These are phyloP conservation scores for Vickermania spadyakhi DNA, from an alignment of 208 protist species.

Conservation along the genomic window DNA sequence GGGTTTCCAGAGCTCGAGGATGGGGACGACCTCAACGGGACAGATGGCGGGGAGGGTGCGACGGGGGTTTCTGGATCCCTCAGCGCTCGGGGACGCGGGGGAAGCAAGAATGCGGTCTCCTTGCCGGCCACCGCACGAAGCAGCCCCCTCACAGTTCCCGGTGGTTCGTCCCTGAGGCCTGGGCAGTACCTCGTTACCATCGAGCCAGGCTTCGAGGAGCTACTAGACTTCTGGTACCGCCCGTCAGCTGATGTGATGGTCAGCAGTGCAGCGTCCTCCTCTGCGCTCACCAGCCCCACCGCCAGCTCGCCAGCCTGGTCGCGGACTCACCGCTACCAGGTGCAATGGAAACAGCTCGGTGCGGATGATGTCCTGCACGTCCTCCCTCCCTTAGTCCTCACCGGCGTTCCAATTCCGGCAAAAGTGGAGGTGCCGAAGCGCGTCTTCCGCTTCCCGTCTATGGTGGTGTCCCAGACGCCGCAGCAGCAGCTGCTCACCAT, in stretches of 20 bases:
- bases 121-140: neutral
- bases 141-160: too few relatives aligned
- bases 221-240: slow-evolving; percentile 15
- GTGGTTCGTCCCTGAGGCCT: neutral
- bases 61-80: neutral
- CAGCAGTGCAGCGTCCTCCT: slow-evolving; percentile 5
- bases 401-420: slow-evolving; percentile 23
- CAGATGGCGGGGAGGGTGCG: neutral
- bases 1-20: neutral
- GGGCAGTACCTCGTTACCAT: slow-evolving; percentile 23
- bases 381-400: slow-evolving; percentile 51
- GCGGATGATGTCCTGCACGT: slow-evolving; percentile 43
- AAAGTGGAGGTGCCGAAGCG: slow-evolving; percentile 21
- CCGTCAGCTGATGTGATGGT: neutral
- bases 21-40: neutral
- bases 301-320: neutral
- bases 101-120: neutral
- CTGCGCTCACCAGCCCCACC: neutral
- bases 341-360: slow-evolving; percentile 63
- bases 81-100: neutral
- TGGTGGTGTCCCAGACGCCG: slow-evolving; percentile 41
- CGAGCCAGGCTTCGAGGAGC: slow-evolving; percentile 13
- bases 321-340: slow-evolving; percentile 13
- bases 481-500: slow-evolving; percentile 30
- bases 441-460: slow-evolving; percentile 30